Conservation (phyloP, 257 asterid genomes). For the Ophiorrhiza pumila region DNA sequence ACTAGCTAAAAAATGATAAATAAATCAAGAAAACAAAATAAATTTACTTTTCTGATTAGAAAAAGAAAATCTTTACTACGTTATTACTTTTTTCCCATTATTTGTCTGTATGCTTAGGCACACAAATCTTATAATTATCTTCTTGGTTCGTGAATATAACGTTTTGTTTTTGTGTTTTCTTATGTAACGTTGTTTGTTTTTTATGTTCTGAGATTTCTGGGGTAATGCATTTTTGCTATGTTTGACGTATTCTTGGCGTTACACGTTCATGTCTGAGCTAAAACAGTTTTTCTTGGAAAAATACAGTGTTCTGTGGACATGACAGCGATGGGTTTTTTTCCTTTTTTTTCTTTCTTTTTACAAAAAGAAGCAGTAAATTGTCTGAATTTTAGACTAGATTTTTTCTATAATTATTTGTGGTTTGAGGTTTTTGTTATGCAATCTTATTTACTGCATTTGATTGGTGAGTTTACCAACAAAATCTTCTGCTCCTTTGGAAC, state of each 20-base stretch:
- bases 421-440: too few relatives aligned
- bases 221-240: neutral
- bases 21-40: neutral
- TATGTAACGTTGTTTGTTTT: too few relatives aligned
- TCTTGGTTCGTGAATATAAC: neutral
- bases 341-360: too few relatives aligned
- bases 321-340: neutral
- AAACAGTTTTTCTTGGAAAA: neutral
- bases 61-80: neutral
- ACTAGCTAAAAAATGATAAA: conserved; percentile 19
- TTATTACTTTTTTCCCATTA: neutral
- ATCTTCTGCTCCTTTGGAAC: too few relatives aligned
- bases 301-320: neutral
- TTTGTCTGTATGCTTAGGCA: neutral
- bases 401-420: too few relatives aligned
- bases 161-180: neutral
- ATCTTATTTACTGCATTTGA: too few relatives aligned
- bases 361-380: too few relatives aligned
- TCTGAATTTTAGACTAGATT: neutral
- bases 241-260: conserved; percentile 12
- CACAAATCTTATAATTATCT: neutral
- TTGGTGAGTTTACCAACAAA: too few relatives aligned
- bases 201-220: too few relatives aligned
- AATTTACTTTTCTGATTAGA: neutral
- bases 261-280: neutral